Evolutionary conservation across 768 basidiomycete genomes (phyloP), one percentile per base, ranked within the genome.

Genomic region (Pholiota microspora): DNA sequence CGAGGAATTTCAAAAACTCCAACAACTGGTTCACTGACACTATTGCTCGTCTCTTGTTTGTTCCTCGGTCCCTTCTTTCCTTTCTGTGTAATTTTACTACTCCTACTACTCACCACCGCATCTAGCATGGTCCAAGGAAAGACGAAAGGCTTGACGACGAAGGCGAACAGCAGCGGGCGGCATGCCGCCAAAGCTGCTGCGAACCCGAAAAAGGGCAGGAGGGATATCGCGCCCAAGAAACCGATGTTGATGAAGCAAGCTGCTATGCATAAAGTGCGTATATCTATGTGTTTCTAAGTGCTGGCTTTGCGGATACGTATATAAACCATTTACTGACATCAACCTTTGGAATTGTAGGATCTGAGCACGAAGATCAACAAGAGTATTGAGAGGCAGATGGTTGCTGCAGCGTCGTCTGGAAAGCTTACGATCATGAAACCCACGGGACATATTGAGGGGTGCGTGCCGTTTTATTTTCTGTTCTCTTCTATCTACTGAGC

Each of bases 401-500:
- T 92, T 10, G 75, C 84, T 46, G 93, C 93, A 6, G 94, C 94
- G 2, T 93, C 91, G 4, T 77, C 85, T 38, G 94, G 94, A 34
- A 93, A 92, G 68, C 77, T 98, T 57, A 92, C 92, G 25, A 94
- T 98, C 68, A 93, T 98, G 93, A 91, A 89, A 73, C 82, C 86
- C 57, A 69, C 73, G 12, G 75, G 69, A 16, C 67, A 76, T 34
- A 24, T 23, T 7, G 78, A 82, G 59, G 64, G 61, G 78, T 80
- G 59, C 58, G 73, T 64, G 15, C 32, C 25, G 23, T 13, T 23
- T 38, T 48, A 9, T 24, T 42, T 47, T 16, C 2, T 10, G 24
- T n/a, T 35, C 15, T 23, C 7, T 36, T 23, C 49, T n/a, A n/a
- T n/a, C n/a, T n/a, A n/a, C n/a, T n/a, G n/a, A n/a, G n/a, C n/a